phyloP scores from a whole-genome alignment of 306 rosid species.

The Hippophae gyantsensis region DNA sequence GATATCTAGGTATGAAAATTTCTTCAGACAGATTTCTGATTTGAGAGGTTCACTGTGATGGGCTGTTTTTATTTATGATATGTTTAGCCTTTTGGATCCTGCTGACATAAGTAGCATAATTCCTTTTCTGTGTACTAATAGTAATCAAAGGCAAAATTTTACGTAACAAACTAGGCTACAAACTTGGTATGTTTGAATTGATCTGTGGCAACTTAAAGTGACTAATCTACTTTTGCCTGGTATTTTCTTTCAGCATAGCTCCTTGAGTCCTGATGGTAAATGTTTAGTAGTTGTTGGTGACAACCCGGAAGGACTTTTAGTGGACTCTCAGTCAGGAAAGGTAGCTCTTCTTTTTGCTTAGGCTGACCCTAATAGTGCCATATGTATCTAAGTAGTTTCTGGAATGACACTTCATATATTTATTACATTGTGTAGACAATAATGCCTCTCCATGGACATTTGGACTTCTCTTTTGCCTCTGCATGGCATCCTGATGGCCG shows the following conservation, averaged over 20 bases:
- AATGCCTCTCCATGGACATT: constrained; percentile 22
- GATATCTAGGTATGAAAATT: too few relatives aligned
- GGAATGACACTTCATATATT: not conserved
- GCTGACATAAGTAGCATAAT: not conserved
- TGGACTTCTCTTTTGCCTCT: constrained; percentile 29
- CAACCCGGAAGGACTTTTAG: constrained; percentile 22
- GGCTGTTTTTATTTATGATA: not conserved
- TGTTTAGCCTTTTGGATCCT: not conserved
- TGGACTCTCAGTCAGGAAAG: constrained; percentile 25
- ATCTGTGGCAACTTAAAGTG: not conserved
- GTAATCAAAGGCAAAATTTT: not conserved
- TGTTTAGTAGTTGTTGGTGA: constrained; percentile 22
- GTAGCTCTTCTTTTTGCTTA: constrained; percentile 7
- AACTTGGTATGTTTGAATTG: not conserved
- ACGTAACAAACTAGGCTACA: not conserved
- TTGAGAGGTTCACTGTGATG: not conserved
- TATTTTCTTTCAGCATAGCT: constrained; percentile 24
- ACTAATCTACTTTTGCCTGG: too few relatives aligned
- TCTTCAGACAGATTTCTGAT: too few relatives aligned
- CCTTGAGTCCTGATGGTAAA: constrained; percentile 24
- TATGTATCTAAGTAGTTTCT: not conserved
- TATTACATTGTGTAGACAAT: constrained; percentile 11
- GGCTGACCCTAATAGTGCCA: not conserved
- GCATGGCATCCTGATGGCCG: constrained; percentile 30
- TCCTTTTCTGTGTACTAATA: not conserved